phyloP scores from a whole-genome alignment of 768 basidiomycete genomes.

The Rhizopogon vulgaris region DNA sequence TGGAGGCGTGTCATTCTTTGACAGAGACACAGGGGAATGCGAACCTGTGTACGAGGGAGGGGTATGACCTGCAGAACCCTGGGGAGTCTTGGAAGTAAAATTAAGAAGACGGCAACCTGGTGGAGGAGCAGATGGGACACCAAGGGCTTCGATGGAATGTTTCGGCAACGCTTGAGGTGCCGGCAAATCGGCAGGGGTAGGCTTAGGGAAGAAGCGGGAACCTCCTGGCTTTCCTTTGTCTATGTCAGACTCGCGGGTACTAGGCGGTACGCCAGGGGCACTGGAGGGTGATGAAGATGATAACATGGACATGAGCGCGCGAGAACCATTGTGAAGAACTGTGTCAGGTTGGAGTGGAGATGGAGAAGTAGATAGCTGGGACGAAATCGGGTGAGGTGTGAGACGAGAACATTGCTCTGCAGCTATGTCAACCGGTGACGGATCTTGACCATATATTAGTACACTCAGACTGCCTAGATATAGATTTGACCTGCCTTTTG shows the following conservation, averaged over 20 bases:
- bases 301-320: constrained; percentile 2
- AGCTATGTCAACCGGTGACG: background rate
- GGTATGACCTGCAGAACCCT: constrained; percentile 12
- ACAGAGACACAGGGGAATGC: constrained; percentile 17
- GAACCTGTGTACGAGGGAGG: constrained; percentile 12
- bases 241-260: constrained; percentile 12
- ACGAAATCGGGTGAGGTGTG: background rate
- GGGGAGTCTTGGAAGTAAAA: constrained; percentile 24
- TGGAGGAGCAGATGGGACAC: constrained; percentile 20
- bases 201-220: constrained; percentile 33
- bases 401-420: background rate
- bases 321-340: constrained; percentile 1
- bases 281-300: constrained; percentile 11
- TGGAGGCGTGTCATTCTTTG: constrained; percentile 14
- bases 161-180: constrained; percentile 12
- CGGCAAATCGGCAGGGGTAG: constrained; percentile 17
- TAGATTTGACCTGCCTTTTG: constrained; percentile 10
- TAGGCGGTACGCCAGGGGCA: background rate
- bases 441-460: background rate
- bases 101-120: constrained; percentile 39
- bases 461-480: background rate
- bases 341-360: constrained; percentile 12
- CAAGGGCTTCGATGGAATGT: constrained; percentile 35
- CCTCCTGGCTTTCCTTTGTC: constrained; percentile 18
- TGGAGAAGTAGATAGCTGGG: constrained; percentile 9